Percentiles rank a stretch among this genome's conserved stretches.
These are phyloP conservation scores for Saccharomycopsis amapae DNA, from an alignment of 805 yeast species.

Conservation along the genomic window DNA sequence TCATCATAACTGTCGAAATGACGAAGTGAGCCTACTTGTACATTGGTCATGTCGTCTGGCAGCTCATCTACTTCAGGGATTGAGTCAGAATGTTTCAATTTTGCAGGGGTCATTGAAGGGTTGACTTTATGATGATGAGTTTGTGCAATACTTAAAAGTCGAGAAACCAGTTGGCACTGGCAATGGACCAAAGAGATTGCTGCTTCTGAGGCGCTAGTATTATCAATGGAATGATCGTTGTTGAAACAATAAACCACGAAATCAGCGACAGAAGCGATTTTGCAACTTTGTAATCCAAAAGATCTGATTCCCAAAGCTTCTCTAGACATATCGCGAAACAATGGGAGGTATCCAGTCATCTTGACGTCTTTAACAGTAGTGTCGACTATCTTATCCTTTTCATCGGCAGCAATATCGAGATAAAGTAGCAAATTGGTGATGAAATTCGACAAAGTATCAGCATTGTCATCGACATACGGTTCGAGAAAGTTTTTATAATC, in stretches of 20 bases:
- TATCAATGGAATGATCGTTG: constrained; percentile 28
- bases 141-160: constrained; percentile 40
- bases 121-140: constrained; percentile 23
- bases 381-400: constrained; percentile 1
- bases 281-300: constrained; percentile 80
- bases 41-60: too few species aligned
- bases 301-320: constrained; percentile 8
- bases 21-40: neutral
- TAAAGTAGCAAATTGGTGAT: neutral
- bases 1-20: constrained; percentile 3
- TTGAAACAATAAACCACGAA: constrained; percentile 67
- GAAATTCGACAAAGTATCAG: neutral
- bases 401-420: neutral
- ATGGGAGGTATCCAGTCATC: constrained; percentile 7
- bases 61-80: too few species aligned
- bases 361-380: neutral
- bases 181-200: constrained; percentile 22
- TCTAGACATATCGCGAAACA: constrained; percentile 1
- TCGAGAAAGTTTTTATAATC: neutral
- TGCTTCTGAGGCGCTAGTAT: too few species aligned
- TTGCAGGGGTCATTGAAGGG: neutral
- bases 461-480: neutral
- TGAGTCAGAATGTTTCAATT: too few species aligned
- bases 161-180: constrained; percentile 33
- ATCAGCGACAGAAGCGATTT: constrained; percentile 66